Percentiles rank a stretch among this genome's conserved stretches.
Evolutionary conservation across 139 green algal genomes (phyloP).

Genomic region (Coccomyxa sp.): DNA sequence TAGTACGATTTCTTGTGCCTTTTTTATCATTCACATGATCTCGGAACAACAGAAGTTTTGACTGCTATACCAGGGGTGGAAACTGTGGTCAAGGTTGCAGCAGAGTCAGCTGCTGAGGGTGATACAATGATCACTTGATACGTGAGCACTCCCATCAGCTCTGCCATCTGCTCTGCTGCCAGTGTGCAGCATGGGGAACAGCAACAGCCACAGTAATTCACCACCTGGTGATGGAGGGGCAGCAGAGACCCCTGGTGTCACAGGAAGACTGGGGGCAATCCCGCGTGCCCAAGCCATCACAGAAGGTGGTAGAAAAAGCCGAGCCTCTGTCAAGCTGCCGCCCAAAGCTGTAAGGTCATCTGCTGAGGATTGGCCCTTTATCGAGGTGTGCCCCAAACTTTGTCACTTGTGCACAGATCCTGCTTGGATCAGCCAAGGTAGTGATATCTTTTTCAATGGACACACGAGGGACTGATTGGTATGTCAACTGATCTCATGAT

Average conservation of each 20-base stretch:
- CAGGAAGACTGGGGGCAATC: conserved; percentile 17
- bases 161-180: not conserved
- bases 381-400: conserved; percentile 47
- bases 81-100: not conserved
- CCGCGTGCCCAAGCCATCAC: conserved; percentile 57
- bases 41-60: too few relatives aligned
- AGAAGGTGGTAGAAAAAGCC: conserved; percentile 37
- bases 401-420: not conserved
- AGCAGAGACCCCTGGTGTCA: too few relatives aligned
- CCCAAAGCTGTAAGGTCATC: conserved; percentile 30
- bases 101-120: not conserved
- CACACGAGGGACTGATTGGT: not conserved
- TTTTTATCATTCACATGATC: too few relatives aligned
- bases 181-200: conserved; percentile 27
- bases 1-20: too few relatives aligned
- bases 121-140: not conserved
- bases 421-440: not conserved
- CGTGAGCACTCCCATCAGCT: not conserved
- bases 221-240: too few relatives aligned
- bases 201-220: too few relatives aligned
- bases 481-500: not conserved
- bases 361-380: conserved; percentile 57
- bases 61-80: too few relatives aligned
- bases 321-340: conserved; percentile 40
- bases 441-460: not conserved